Percentiles rank a stretch among this genome's conserved stretches.
phyloP scores from a whole-genome alignment of 106 monocot genomes.

The Dendrobium catenatum region DNA sequence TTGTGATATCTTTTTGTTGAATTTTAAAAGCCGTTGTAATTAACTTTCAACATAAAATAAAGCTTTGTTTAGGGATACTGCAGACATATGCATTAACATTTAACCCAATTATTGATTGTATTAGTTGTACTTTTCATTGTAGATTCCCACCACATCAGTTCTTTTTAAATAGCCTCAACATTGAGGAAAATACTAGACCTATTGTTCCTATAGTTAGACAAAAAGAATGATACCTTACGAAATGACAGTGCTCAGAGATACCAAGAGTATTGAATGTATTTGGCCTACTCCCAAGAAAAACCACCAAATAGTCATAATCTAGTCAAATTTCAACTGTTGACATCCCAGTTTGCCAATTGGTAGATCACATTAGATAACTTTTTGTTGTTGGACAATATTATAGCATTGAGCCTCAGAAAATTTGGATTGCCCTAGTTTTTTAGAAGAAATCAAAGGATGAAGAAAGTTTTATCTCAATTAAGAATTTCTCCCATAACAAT shows the following conservation, averaged over 20 bases:
- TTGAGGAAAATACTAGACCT: background rate
- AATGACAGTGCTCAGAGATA: constrained; percentile 80
- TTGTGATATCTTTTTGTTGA: background rate
- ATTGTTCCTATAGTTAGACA: background rate
- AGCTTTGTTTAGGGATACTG: background rate
- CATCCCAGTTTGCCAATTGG: constrained; percentile 61
- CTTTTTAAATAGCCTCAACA: background rate
- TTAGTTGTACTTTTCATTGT: background rate
- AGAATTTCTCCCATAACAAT: background rate
- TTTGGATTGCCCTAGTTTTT: constrained; percentile 54
- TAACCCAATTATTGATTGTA: background rate
- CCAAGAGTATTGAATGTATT: constrained; percentile 99
- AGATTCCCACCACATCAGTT: background rate
- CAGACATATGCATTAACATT: background rate
- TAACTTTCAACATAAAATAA: background rate
- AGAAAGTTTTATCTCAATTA: too few species aligned
- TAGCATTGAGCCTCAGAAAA: constrained; percentile 90
- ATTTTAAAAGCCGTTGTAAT: background rate
- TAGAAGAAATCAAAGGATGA: constrained; percentile 19
- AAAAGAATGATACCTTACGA: constrained; percentile 71
- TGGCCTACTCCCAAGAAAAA: constrained; percentile 68
- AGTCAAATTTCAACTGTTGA: constrained; percentile 86
- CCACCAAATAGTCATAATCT: constrained; percentile 83
- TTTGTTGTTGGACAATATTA: constrained; percentile 70
- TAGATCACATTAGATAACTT: constrained; percentile 52